Evolutionary conservation across 2,329 filamentous ascomycete genomes (phyloP).

Genomic region (Cordyceps pruinosa): DNA sequence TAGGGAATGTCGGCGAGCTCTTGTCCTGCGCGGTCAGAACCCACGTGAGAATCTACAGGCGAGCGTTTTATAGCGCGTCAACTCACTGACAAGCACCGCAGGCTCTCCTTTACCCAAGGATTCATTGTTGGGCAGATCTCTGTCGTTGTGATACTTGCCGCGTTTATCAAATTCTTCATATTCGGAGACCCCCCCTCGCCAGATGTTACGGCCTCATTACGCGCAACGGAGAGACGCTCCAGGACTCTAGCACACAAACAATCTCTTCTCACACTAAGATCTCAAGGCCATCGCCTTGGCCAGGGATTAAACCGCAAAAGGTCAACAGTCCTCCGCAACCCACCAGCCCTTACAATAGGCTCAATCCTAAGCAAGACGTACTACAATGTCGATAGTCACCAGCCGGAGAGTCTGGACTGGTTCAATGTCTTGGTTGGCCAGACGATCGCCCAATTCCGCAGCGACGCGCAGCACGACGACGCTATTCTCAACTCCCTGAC

Average conservation of each 20-base stretch:
- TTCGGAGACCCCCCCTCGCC: conserved; percentile 88
- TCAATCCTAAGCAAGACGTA: conserved; percentile 96
- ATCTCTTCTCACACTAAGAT: conserved; percentile 59
- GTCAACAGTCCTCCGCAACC: conserved; percentile 65
- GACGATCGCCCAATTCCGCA: conserved; percentile 90
- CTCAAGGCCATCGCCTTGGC: conserved; percentile 33
- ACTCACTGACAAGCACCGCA: conserved; percentile 28
- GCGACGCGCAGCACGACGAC: conserved; percentile 86
- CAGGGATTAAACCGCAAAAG: conserved; percentile 54
- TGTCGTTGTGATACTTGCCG: conserved; percentile 81
- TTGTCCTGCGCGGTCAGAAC: conserved; percentile 37
- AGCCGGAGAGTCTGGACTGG: conserved; percentile 95
- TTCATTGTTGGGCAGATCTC: conserved; percentile 90
- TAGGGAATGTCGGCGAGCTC: conserved; percentile 32
- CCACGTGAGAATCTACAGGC: conserved; percentile 34
- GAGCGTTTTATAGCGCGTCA: background rate
- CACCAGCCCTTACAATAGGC: conserved; percentile 76
- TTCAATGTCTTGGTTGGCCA: conserved; percentile 97
- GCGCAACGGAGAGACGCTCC: conserved; percentile 67
- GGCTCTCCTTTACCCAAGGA: conserved; percentile 86
- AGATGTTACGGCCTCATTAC: conserved; percentile 68
- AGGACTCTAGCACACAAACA: conserved; percentile 70
- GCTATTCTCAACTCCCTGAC: conserved; percentile 81
- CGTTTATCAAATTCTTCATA: conserved; percentile 99
- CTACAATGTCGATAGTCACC: conserved; percentile 91